Conservation (phyloP, 768 basidiomycete species). For the Lactarius hatsudake region DNA sequence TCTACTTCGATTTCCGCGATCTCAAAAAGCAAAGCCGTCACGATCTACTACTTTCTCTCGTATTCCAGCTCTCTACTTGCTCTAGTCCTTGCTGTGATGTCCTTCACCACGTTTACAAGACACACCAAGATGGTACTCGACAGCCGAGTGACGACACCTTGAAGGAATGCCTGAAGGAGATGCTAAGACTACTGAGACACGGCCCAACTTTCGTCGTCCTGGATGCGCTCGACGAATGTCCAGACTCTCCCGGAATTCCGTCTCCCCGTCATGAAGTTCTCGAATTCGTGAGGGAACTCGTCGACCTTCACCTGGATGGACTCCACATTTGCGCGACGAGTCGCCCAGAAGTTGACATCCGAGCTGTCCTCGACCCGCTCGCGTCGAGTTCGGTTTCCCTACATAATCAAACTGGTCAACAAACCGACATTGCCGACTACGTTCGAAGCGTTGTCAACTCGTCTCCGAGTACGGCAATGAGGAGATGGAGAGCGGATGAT, state of each 20-base stretch:
- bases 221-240: neutral
- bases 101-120: neutral
- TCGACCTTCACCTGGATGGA: neutral
- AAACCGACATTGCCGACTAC: neutral
- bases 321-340: neutral
- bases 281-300: neutral
- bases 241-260: neutral
- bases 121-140: neutral
- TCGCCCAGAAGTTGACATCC: neutral
- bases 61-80: neutral
- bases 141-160: neutral
- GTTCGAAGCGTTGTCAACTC: neutral
- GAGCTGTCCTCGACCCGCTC: neutral
- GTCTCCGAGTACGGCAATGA: neutral
- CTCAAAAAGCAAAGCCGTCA: neutral
- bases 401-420: neutral
- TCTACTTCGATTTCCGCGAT: neutral
- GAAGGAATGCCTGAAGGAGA: neutral
- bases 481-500: neutral
- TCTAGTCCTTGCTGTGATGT: neutral
- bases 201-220: neutral
- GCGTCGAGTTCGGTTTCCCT: neutral
- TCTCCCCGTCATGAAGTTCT: neutral
- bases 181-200: neutral
- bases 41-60: neutral